These are phyloP conservation scores for Cryptosporidium meleagridis DNA, from an alignment of 169 alveolate species.

Conservation along the genomic window DNA sequence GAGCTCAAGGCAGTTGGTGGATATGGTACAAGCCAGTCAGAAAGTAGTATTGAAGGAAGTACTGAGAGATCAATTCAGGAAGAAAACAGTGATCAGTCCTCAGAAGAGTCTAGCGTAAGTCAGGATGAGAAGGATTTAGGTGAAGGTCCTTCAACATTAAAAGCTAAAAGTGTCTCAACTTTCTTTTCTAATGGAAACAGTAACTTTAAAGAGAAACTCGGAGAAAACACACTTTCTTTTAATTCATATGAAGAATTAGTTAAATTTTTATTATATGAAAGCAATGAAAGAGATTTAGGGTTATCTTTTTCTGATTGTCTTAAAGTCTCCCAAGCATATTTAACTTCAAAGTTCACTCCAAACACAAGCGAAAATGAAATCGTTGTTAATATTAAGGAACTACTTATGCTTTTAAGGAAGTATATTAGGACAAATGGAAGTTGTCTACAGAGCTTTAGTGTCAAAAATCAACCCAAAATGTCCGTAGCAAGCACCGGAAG, in stretches of 20 bases:
- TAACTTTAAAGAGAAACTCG: neutral
- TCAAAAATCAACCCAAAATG: neutral
- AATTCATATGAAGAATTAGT: neutral
- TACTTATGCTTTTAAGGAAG: neutral
- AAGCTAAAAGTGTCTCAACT: neutral
- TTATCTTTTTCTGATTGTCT: neutral
- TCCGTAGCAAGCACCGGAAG: neutral
- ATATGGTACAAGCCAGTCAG: neutral
- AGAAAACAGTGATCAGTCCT: neutral
- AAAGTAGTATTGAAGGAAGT: neutral
- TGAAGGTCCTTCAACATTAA: neutral
- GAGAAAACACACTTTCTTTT: neutral
- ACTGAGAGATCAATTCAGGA: neutral
- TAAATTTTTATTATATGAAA: neutral
- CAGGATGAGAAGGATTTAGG: neutral
- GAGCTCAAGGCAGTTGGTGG: constrained; percentile 1
- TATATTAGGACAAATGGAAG: neutral
- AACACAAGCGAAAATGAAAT: neutral
- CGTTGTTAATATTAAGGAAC: neutral
- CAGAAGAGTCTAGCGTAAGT: neutral
- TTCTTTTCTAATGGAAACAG: neutral
- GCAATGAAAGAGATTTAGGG: neutral
- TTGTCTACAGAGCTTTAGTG: neutral
- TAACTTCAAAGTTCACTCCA: neutral
- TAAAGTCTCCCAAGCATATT: neutral